phyloP scores from a whole-genome alignment of 106 monocot genomes.

The Apostasia ramifera region DNA sequence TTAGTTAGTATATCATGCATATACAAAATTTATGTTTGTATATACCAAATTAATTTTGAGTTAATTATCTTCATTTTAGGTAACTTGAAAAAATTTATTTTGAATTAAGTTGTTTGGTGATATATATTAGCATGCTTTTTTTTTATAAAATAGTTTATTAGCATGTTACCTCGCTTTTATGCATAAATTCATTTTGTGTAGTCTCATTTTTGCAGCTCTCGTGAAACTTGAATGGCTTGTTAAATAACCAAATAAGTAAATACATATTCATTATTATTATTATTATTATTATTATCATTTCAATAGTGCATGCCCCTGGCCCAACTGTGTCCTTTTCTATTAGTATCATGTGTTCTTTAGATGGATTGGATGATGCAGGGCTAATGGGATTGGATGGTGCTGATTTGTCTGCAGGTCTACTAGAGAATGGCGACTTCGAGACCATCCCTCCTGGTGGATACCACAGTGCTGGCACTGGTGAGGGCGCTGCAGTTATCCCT shows the following conservation, averaged over 20 bases:
- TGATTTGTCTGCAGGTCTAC: conserved; percentile 36
- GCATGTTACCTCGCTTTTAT: no score
- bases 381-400: not conserved
- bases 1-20: no score
- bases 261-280: not conserved
- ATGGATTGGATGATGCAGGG: not conserved
- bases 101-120: no score
- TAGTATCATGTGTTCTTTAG: not conserved
- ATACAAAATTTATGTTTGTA: no score
- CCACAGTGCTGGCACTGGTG: conserved; percentile 23
- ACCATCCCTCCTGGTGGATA: conserved; percentile 54
- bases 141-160: no score
- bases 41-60: no score
- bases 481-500: conserved; percentile 32
- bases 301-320: not conserved
- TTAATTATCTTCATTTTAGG: no score
- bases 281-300: not conserved
- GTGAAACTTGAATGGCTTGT: not conserved
- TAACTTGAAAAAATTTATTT: no score
- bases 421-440: conserved; percentile 91
- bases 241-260: not conserved
- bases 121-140: no score
- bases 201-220: not conserved
- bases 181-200: no score
- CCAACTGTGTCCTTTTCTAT: not conserved